Evolutionary conservation across 2,329 filamentous ascomycete species (phyloP).

Genomic region (Claviceps citrina): DNA sequence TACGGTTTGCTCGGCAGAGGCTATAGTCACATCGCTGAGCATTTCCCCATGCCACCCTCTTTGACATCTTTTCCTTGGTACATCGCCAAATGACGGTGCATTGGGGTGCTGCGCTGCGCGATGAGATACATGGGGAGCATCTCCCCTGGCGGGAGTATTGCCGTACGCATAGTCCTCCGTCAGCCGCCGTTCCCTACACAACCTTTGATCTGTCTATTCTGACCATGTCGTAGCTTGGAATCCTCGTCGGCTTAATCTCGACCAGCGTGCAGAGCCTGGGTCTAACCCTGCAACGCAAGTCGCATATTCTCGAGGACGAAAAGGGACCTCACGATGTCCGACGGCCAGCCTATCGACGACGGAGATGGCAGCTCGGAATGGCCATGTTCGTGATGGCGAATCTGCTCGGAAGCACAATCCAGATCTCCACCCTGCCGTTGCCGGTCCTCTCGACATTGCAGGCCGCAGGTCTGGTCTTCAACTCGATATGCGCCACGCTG

Average conservation of each 20-base stretch:
- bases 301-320: constrained; percentile 93
- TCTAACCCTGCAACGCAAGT: constrained; percentile 91
- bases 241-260: constrained; percentile 81
- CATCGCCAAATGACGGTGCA: constrained; percentile 31
- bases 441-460: constrained; percentile 91
- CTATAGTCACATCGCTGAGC: not conserved
- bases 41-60: constrained; percentile 3
- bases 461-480: constrained; percentile 92
- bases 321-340: constrained; percentile 65
- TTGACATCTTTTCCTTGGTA: not conserved
- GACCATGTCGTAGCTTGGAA: constrained; percentile 51
- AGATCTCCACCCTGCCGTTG: constrained; percentile 88
- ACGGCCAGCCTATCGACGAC: constrained; percentile 73
- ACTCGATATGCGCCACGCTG: constrained; percentile 89
- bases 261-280: constrained; percentile 91
- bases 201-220: not conserved
- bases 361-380: constrained; percentile 96
- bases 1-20: not conserved
- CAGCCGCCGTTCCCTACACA: too few relatives aligned
- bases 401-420: constrained; percentile 84
- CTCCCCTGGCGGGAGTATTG: constrained; percentile 63
- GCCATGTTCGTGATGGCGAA: constrained; percentile 93
- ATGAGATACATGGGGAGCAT: constrained; percentile 64
- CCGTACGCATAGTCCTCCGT: constrained; percentile 33
- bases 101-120: constrained; percentile 26